phyloP scores from a whole-genome alignment of 106 monocot genomes.

The Allium sativum region DNA sequence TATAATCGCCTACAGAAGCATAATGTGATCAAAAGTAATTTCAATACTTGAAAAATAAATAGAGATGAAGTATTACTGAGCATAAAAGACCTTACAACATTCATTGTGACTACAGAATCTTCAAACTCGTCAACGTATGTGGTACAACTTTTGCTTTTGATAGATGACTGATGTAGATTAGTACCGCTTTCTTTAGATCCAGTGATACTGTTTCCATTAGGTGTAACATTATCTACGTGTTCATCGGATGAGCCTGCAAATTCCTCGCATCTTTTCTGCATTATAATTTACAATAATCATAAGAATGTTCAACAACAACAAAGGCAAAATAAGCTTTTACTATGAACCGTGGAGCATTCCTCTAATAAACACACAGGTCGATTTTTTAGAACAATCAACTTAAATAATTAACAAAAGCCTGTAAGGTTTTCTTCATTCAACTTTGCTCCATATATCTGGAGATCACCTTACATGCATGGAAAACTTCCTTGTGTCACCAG shows the following conservation, averaged over 20 bases:
- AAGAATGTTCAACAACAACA: no score
- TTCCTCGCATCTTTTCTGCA: slow-evolving; percentile 62
- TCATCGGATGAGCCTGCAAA: slow-evolving; percentile 50
- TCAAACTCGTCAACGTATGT: slow-evolving; percentile 43
- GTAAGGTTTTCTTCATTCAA: no score
- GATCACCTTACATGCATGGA: no score
- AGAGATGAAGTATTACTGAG: neutral
- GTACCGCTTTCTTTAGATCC: slow-evolving; percentile 40
- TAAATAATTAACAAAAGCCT: no score
- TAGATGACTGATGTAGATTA: slow-evolving; percentile 36
- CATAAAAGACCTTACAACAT: slow-evolving; percentile 39
- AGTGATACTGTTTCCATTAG: slow-evolving; percentile 24
- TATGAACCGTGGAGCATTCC: no score
- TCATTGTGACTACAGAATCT: slow-evolving; percentile 53
- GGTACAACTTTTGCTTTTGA: slow-evolving; percentile 21
- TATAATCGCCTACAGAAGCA: slow-evolving; percentile 60
- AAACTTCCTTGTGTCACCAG: no score
- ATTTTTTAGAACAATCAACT: no score
- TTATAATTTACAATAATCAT: neutral
- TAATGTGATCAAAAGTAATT: neutral
- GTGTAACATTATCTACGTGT: slow-evolving; percentile 25
- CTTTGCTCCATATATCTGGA: no score
- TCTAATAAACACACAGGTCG: no score
- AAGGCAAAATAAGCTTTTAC: neutral
- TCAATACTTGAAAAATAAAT: neutral